These are phyloP conservation scores for Boletellus deceptivus DNA, from an alignment of 1,284 basidiomycete genomes.

Conservation along the genomic window DNA sequence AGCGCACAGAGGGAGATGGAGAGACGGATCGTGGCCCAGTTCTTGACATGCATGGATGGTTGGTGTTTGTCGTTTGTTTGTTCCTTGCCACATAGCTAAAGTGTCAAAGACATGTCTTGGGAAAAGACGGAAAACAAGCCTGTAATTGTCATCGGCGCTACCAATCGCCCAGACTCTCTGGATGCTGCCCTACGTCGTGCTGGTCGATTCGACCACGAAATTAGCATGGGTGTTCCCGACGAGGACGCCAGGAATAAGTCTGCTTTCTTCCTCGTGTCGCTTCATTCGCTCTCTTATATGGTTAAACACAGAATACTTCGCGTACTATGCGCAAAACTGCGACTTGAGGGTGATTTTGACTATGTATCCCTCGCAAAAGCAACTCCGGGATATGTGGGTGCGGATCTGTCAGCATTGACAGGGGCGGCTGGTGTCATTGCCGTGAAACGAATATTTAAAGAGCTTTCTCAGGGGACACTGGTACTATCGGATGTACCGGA, in stretches of 20 bases:
- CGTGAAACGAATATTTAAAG: constrained; percentile 93
- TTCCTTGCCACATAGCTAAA: background rate
- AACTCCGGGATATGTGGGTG: constrained; percentile 97
- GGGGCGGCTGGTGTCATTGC: constrained; percentile 94
- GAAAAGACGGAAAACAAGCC: constrained; percentile 88
- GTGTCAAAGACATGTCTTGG: constrained; percentile 75
- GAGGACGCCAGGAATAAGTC: constrained; percentile 88
- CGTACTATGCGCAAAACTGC: constrained; percentile 74
- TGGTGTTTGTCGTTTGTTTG: constrained; percentile 19
- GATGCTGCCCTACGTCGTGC: constrained; percentile 92
- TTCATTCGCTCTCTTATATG: background rate
- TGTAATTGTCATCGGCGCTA: constrained; percentile 94
- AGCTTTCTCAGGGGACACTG: constrained; percentile 69
- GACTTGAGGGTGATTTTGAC: constrained; percentile 81
- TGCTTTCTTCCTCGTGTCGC: constrained; percentile 28
- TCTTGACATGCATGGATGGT: constrained; percentile 98
- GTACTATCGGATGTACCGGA: constrained; percentile 45
- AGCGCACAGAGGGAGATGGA: constrained; percentile 99
- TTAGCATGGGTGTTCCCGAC: constrained; percentile 95
- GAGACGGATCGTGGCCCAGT: constrained; percentile 93
- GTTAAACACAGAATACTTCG: constrained; percentile 65
- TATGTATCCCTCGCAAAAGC: constrained; percentile 82
- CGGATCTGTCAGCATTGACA: constrained; percentile 88
- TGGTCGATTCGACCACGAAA: constrained; percentile 96
- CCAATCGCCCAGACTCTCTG: constrained; percentile 92